These are phyloP conservation scores for Tuber borchii DNA, from an alignment of 495 filamentous ascomycete species.

Conservation along the genomic window DNA sequence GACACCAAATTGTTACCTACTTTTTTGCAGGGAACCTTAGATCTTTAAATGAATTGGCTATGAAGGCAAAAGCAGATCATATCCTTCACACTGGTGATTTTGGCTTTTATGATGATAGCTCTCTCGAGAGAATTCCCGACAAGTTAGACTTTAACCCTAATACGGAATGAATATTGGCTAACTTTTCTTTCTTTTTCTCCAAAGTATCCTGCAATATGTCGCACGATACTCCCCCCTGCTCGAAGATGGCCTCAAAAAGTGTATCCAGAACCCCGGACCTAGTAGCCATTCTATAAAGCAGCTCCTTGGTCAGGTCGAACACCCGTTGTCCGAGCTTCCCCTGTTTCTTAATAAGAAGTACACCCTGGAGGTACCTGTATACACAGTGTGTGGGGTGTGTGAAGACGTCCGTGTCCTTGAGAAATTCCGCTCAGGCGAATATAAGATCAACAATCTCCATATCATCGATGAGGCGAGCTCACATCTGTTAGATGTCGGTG, in stretches of 20 bases:
- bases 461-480: slow-evolving; percentile 98
- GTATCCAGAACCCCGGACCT: slow-evolving; percentile 55
- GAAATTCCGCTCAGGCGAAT: slow-evolving; percentile 95
- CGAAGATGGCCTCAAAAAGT: slow-evolving; percentile 75
- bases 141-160: slow-evolving; percentile 60
- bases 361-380: slow-evolving; percentile 91
- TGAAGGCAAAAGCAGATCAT: slow-evolving; percentile 84
- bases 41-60: slow-evolving; percentile 93
- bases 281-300: slow-evolving; percentile 70
- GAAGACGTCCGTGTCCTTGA: slow-evolving; percentile 97
- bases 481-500: slow-evolving; percentile 84
- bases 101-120: slow-evolving; percentile 96
- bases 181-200: slow-evolving; percentile 24
- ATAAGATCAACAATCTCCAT: slow-evolving; percentile 94
- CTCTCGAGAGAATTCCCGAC: slow-evolving; percentile 93
- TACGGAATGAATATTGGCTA: slow-evolving; percentile 27
- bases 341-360: slow-evolving; percentile 79
- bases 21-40: slow-evolving; percentile 69
- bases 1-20: neutral
- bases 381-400: slow-evolving; percentile 98
- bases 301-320: slow-evolving; percentile 55
- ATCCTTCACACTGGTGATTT: slow-evolving; percentile 99
- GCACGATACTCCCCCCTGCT: slow-evolving; percentile 97
- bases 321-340: slow-evolving; percentile 93
- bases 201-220: slow-evolving; percentile 92